A percentile compares a stretch with the other conserved stretches of the same genome.
Evolutionary conservation across 1,284 basidiomycete genomes (phyloP).

Genomic region (Singerocomus inundabilis): DNA sequence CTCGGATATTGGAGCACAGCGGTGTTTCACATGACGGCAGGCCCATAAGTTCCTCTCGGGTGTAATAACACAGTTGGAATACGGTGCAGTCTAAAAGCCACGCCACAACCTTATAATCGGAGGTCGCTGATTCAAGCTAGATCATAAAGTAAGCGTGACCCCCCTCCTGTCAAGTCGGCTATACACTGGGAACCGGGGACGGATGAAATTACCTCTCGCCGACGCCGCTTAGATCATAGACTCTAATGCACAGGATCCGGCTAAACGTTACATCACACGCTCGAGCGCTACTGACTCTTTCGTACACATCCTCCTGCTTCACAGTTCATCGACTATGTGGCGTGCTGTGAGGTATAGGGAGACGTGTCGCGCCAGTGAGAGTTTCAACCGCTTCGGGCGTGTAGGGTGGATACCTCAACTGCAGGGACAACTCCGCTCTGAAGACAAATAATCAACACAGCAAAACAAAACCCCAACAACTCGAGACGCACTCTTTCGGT

Average conservation of each 20-base stretch:
- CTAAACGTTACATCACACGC: background rate
- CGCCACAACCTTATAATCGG: background rate
- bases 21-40: background rate
- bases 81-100: background rate
- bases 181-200: slow-evolving; percentile 5
- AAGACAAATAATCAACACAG: background rate
- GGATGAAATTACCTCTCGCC: background rate
- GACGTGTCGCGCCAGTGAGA: slow-evolving; percentile 6
- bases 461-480: background rate
- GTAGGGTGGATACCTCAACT: slow-evolving; percentile 25
- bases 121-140: background rate
- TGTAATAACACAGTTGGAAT: too few relatives aligned
- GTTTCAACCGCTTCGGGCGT: slow-evolving; percentile 14
- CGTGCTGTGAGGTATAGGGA: slow-evolving; percentile 19
- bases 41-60: background rate
- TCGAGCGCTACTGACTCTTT: background rate
- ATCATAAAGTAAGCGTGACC: background rate
- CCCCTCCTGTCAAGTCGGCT: background rate
- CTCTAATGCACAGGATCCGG: background rate
- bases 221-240: background rate
- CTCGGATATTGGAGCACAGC: slow-evolving; percentile 1
- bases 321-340: slow-evolving; percentile 1
- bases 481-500: slow-evolving; percentile 36
- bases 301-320: background rate
- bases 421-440: slow-evolving; percentile 24